Evolutionary conservation across 305 asterid genomes (phyloP).

Genomic region (Fraxinus nigra): DNA sequence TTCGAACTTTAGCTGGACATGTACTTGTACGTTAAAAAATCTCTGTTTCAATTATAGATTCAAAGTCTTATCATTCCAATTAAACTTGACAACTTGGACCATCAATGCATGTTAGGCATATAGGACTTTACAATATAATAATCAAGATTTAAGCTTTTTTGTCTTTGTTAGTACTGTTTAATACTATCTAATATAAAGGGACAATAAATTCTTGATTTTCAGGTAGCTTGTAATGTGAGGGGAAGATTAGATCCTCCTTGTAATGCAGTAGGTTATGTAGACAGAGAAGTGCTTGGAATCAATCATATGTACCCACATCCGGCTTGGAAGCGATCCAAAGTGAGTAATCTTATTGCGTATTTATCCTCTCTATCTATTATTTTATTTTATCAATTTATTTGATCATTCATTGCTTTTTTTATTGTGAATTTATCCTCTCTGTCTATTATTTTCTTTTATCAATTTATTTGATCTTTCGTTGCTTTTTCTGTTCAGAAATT

Average conservation of each 20-base stretch:
- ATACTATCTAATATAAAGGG: neutral
- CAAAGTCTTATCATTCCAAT: neutral
- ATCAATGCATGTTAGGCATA: neutral
- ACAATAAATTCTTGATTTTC: constrained; percentile 14
- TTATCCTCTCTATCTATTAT: neutral
- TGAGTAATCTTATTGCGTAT: constrained; percentile 18
- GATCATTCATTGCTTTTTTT: neutral
- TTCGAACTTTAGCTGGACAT: neutral
- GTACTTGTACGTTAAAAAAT: neutral
- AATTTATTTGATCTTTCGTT: neutral
- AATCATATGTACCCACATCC: constrained; percentile 73
- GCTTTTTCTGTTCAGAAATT: neutral
- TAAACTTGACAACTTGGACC: neutral
- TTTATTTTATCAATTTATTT: constrained; percentile 3
- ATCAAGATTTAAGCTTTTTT: neutral
- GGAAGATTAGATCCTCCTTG: constrained; percentile 70
- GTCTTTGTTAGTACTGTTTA: neutral
- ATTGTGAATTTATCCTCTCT: neutral
- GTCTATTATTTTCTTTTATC: neutral
- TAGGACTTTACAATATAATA: neutral
- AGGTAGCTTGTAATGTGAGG: constrained; percentile 62
- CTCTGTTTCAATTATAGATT: neutral
- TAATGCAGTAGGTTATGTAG: constrained; percentile 75
- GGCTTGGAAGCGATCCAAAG: constrained; percentile 80
- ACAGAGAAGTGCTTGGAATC: constrained; percentile 64